A percentile compares a stretch with the other conserved stretches of the same genome.
These are phyloP conservation scores for Abrus pulchellus DNA, from an alignment of 306 rosid genomes.

Conservation along the genomic window DNA sequence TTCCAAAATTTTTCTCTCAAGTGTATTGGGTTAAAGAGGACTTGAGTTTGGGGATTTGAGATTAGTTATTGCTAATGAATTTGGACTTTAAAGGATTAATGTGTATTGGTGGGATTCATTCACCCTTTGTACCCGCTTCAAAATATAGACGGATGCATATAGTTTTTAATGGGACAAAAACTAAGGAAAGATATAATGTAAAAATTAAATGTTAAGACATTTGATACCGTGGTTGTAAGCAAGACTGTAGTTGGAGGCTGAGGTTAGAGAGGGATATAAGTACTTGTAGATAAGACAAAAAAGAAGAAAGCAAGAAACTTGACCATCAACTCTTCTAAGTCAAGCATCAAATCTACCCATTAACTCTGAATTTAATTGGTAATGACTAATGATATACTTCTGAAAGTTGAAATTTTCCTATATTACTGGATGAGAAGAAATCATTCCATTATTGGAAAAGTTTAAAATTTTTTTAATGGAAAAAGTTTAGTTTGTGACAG, in stretches of 20 bases:
- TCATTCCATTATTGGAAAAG: not conserved
- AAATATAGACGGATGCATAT: constrained; percentile 14
- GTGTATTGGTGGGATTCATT: not conserved
- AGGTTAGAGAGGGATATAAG: not conserved
- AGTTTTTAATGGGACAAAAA: constrained; percentile 22
- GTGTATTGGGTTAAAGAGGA: constrained; percentile 11
- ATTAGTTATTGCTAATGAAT: constrained; percentile 9
- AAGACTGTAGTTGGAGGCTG: constrained; percentile 23
- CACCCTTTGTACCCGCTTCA: not conserved
- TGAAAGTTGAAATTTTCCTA: constrained; percentile 6
- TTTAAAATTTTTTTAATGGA: not conserved
- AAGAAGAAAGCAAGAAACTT: constrained; percentile 7
- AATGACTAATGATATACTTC: not conserved
- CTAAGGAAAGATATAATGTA: not conserved
- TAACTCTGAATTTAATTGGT: not conserved
- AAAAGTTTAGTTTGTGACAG: constrained; percentile 14
- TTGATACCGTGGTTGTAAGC: not conserved
- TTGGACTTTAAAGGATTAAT: not conserved
- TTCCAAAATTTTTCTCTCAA: not conserved
- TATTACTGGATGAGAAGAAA: not conserved
- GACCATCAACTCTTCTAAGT: not conserved
- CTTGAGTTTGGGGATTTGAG: constrained; percentile 3
- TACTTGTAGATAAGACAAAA: not conserved
- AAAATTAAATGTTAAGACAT: not conserved
- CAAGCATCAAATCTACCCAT: constrained; percentile 16